Conservation (phyloP, 2,329 filamentous ascomycete species). For the Aquanectria penicillioides region DNA sequence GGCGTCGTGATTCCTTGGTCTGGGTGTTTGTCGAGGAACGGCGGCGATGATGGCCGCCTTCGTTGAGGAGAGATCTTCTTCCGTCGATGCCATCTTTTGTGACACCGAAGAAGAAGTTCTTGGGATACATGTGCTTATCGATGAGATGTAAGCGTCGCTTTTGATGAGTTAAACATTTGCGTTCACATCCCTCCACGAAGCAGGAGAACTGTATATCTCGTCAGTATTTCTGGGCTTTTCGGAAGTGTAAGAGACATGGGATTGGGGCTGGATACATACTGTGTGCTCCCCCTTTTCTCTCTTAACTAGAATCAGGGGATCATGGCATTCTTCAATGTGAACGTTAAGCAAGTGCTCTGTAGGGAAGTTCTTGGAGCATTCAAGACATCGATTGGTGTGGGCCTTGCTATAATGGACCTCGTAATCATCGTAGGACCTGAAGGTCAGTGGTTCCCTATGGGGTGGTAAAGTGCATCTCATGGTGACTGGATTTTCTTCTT, state of each 20-base stretch:
- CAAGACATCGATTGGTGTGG: slow-evolving; percentile 85
- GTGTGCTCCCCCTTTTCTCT: slow-evolving; percentile 87
- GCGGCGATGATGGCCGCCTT: slow-evolving; percentile 60
- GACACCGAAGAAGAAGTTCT: slow-evolving; percentile 87
- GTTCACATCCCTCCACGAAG: slow-evolving; percentile 88
- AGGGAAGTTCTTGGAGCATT: slow-evolving; percentile 89
- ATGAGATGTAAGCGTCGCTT: slow-evolving; percentile 90
- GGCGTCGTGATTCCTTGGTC: slow-evolving; percentile 46
- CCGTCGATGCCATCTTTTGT: slow-evolving; percentile 91
- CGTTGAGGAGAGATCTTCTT: slow-evolving; percentile 78
- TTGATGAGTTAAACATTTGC: slow-evolving; percentile 82
- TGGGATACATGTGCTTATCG: slow-evolving; percentile 93
- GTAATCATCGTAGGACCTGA: slow-evolving; percentile 81
- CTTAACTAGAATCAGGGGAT: slow-evolving; percentile 77
- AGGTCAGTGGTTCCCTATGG: slow-evolving; percentile 75
- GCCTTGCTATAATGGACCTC: slow-evolving; percentile 85
- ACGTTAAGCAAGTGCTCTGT: slow-evolving; percentile 81
- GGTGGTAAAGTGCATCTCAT: slow-evolving; percentile 88
- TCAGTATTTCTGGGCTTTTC: slow-evolving; percentile 19
- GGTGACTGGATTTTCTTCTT: slow-evolving; percentile 49
- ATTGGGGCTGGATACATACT: slow-evolving; percentile 59
- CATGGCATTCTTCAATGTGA: slow-evolving; percentile 92
- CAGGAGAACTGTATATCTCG: slow-evolving; percentile 74
- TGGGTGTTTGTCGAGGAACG: slow-evolving; percentile 56
- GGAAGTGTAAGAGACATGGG: neutral